phyloP scores from a whole-genome alignment of 2,329 filamentous ascomycete species.

The Botrytis squamosa region DNA sequence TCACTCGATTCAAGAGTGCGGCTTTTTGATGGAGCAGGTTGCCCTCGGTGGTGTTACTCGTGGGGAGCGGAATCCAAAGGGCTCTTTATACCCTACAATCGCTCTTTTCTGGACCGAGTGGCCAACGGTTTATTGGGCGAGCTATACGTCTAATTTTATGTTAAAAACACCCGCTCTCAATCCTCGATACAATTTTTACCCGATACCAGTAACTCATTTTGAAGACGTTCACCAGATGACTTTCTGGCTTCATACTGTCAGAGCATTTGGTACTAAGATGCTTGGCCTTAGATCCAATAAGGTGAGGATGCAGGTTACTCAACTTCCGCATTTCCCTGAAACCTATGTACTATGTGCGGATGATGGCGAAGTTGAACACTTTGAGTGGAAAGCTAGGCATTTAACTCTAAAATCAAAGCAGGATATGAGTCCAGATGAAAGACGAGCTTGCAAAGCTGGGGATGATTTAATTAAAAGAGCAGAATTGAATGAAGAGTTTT shows the following conservation, averaged over 20 bases:
- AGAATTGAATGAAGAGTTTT: neutral
- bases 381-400: neutral
- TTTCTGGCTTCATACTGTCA: constrained; percentile 8
- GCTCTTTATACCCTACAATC: neutral
- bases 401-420: neutral
- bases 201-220: neutral
- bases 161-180: neutral
- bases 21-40: neutral
- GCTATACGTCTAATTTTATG: neutral
- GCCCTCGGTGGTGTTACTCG: neutral
- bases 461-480: constrained; percentile 1
- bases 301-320: neutral
- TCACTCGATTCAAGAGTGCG: neutral
- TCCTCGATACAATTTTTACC: neutral
- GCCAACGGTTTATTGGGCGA: neutral
- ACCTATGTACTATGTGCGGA: neutral
- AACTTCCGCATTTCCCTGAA: neutral
- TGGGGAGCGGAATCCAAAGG: neutral
- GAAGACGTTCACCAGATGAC: constrained; percentile 7
- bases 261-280: neutral
- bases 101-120: constrained; percentile 10
- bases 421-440: constrained; percentile 4
- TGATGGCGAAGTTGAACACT: neutral
- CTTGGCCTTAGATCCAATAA: constrained; percentile 1
- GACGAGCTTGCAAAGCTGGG: neutral